Percentiles rank a stretch among this genome's conserved stretches.
Evolutionary conservation across 345 rosid genomes (phyloP).

Genomic region (Triadica sebifera): DNA sequence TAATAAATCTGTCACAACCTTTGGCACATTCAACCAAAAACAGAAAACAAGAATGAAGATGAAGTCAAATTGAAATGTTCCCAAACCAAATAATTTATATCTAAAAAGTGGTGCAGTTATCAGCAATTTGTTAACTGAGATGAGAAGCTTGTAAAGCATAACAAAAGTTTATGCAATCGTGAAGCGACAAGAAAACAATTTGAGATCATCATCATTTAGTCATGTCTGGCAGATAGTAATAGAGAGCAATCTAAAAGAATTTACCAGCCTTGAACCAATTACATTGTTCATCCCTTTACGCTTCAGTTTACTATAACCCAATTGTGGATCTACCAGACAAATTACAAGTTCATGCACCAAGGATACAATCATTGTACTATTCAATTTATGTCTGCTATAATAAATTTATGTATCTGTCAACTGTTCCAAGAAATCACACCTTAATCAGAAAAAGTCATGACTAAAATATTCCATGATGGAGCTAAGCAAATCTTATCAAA

Average conservation of each 20-base stretch:
- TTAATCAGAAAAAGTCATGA: background rate
- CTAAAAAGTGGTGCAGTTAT: background rate
- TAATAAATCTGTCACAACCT: constrained; percentile 53
- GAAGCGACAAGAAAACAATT: background rate
- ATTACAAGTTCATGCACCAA: background rate
- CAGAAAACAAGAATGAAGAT: background rate
- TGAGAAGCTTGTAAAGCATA: background rate
- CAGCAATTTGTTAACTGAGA: background rate
- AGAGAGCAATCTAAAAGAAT: too few relatives aligned
- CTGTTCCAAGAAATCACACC: background rate
- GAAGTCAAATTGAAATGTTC: background rate
- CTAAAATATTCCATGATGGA: background rate
- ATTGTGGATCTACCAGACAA: background rate
- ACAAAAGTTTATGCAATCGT: background rate
- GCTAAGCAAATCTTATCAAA: background rate
- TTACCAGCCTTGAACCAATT: background rate
- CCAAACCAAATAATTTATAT: background rate
- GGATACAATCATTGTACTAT: background rate
- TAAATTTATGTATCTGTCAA: background rate
- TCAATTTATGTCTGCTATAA: too few relatives aligned
- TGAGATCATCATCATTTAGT: background rate
- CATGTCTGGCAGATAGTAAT: too few relatives aligned
- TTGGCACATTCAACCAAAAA: constrained; percentile 25
- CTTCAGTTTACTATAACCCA: background rate
- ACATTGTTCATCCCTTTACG: background rate